Evolutionary conservation across 2,329 filamentous ascomycete genomes (phyloP).

Genomic region (Westerdykella sp.): DNA sequence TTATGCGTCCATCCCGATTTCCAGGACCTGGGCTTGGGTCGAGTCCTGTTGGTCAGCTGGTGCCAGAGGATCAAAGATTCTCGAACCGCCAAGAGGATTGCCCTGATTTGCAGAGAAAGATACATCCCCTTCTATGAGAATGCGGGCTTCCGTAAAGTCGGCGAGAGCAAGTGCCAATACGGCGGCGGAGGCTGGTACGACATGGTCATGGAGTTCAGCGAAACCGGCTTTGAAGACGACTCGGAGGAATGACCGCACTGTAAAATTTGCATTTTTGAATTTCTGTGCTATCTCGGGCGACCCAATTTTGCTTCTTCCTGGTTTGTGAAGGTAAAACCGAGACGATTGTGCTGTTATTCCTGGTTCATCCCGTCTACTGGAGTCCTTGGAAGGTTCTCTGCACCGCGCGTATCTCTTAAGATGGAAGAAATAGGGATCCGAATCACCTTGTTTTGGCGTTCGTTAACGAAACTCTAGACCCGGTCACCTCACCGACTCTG

Average conservation of each 20-base stretch:
- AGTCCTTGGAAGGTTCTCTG: too few species aligned
- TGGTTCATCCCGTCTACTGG: too few species aligned
- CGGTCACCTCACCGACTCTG: too few species aligned
- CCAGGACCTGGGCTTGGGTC: conserved; percentile 67
- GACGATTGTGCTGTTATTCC: too few species aligned
- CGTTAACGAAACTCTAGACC: too few species aligned
- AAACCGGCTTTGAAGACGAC: background rate
- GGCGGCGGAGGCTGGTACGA: conserved; percentile 77
- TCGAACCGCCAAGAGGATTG: conserved; percentile 63
- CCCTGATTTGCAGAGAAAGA: conserved; percentile 69
- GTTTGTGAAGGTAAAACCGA: too few species aligned
- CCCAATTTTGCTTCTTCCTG: too few species aligned
- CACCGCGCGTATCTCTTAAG: too few species aligned
- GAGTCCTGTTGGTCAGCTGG: conserved; percentile 67
- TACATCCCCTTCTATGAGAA: conserved; percentile 69
- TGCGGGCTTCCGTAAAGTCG: conserved; percentile 64
- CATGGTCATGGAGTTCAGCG: conserved; percentile 53
- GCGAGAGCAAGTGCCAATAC: conserved; percentile 63
- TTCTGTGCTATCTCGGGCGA: too few species aligned
- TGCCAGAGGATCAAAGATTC: conserved; percentile 68
- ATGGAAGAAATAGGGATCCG: too few species aligned
- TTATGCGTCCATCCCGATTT: conserved; percentile 71
- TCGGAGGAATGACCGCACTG: background rate
- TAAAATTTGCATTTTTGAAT: background rate
- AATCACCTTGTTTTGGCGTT: too few species aligned